Base-by-base conservation (phyloP, 495 filamentous ascomycete species). In the Aspergillus asperescens region DNA sequence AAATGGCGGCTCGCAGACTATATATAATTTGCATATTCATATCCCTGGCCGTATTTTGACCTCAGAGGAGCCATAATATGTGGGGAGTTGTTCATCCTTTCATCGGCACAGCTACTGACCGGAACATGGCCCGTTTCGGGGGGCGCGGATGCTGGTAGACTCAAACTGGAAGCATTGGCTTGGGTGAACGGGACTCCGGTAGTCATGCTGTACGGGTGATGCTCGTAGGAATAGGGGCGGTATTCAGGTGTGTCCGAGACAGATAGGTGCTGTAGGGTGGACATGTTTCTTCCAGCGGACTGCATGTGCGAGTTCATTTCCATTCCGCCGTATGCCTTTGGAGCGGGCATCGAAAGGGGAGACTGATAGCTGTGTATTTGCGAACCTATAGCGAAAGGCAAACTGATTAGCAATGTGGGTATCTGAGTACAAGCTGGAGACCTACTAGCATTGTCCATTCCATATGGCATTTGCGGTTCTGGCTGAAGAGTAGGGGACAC, bases 401-500 rank as follows among this genome's bases (percentile, higher is more conserved):
- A 52, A 66, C 55, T 64, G 58, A 37, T 34, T 22, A 22, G 25
- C 5, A 24, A 15, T 5, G n/a, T n/a, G 16, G 15, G 37, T 20
- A 5, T 48, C 3, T 37, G n/a, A 24, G 23, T 7, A 12, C 15
- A n/a, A 20, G 19, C 25, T 8, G 6, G 32, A 34, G 15, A 39
- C 63, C 44, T 44, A 57, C 58, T 48, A 15, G 59, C 49, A 15
- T 43, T 50, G 12, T 63, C 61, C 15, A 60, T 48, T 22, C 43
- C 29, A 19, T 63, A 63, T 16, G 53, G 60, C 55, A 66, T 44
- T 57, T 58, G 47, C 34, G 67, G 47, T 43, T 66, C 64, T 56
- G 66, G 25, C 55, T 65, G 58, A 16, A 64, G 66, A 19, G 65
- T 68, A 12, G 68, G 72, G 2, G 70, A 73, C n/a, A 73, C 68